phyloP scores from a whole-genome alignment of 108 stramenopile species.

The Craspedostauros australis region DNA sequence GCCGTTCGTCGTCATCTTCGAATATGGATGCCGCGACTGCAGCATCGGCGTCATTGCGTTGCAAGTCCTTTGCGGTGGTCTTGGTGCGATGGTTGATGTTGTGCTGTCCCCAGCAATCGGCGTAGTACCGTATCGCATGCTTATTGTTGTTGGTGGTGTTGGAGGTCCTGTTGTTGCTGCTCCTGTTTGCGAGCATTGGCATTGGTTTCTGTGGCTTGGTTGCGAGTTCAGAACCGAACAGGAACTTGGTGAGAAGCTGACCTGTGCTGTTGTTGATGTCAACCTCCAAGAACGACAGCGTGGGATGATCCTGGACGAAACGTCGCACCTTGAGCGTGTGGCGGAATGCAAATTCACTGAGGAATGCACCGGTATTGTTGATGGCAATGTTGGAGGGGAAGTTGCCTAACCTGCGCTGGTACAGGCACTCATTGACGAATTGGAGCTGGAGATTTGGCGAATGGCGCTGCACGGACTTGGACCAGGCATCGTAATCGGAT shows the following conservation, averaged over 20 bases:
- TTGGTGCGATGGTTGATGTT: slow-evolving; percentile 16
- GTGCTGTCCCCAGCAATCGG: slow-evolving; percentile 11
- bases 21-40: too few species aligned
- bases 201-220: not conserved
- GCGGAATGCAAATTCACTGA: slow-evolving; percentile 5
- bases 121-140: not conserved
- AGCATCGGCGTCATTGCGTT: too few species aligned
- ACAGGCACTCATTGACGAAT: too few species aligned
- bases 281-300: slow-evolving; percentile 10
- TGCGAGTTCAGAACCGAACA: not conserved
- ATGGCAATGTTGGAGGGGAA: not conserved
- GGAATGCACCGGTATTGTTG: not conserved
- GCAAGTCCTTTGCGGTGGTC: too few species aligned
- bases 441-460: too few species aligned
- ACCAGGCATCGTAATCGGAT: not conserved
- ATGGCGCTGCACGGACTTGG: too few species aligned
- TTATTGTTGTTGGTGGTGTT: not conserved
- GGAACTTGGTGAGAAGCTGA: not conserved
- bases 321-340: slow-evolving; percentile 8
- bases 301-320: slow-evolving; percentile 11
- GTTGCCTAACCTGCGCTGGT: not conserved
- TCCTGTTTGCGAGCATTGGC: not conserved
- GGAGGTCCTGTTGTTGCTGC: not conserved
- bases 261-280: slow-evolving; percentile 21
- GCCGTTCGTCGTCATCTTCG: too few species aligned